Conservation (phyloP, 2,329 filamentous ascomycete species). For the Pleurostoma richardsiae region DNA sequence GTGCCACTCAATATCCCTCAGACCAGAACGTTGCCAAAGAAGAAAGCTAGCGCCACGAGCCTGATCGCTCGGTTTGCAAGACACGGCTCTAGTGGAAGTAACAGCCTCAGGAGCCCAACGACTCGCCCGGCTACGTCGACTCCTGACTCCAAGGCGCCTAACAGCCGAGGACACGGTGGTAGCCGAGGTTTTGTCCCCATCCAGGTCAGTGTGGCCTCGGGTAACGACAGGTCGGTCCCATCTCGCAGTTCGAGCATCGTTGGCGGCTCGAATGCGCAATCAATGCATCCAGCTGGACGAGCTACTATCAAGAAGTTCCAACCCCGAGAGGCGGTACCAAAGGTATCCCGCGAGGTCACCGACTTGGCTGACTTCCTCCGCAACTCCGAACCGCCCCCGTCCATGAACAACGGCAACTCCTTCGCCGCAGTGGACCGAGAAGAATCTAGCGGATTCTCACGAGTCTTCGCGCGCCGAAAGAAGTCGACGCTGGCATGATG, state of each 20-base stretch:
- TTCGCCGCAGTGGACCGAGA: neutral
- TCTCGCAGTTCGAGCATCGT: neutral
- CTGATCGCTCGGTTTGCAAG: constrained; percentile 55
- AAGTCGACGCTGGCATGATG: neutral
- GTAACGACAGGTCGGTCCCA: constrained; percentile 1
- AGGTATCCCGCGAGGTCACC: constrained; percentile 43
- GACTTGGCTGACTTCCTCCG: constrained; percentile 71
- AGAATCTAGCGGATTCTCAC: neutral
- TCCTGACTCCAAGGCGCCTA: constrained; percentile 27
- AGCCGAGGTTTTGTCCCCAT: constrained; percentile 45
- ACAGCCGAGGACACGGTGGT: constrained; percentile 29
- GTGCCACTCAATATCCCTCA: constrained; percentile 26
- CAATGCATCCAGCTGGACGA: constrained; percentile 20
- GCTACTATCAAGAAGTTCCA: constrained; percentile 55
- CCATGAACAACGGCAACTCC: neutral
- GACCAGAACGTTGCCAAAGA: constrained; percentile 41
- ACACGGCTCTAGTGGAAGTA: constrained; percentile 24
- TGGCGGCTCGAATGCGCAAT: neutral
- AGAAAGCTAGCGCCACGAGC: constrained; percentile 59
- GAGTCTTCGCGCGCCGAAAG: neutral
- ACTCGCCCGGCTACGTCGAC: constrained; percentile 17
- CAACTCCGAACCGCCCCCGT: constrained; percentile 59
- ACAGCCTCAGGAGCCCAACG: constrained; percentile 17
- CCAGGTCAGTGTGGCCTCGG: constrained; percentile 35
- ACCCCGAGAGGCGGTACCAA: constrained; percentile 44